Conservation (phyloP, 768 basidiomycete species). For the Leccinum fibrillosum region DNA sequence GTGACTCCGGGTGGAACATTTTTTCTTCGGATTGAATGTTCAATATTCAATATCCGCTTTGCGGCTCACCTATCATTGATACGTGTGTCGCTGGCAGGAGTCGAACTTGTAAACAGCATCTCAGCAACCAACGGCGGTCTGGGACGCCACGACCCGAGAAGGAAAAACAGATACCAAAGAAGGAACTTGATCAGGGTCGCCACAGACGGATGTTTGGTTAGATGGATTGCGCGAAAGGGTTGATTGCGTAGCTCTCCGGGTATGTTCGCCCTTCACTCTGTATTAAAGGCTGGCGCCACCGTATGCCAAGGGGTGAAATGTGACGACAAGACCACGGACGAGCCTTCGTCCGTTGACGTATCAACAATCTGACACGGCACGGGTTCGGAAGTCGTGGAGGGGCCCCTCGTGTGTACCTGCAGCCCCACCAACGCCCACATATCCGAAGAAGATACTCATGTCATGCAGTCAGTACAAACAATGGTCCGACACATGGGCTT, state of each 20-base stretch:
- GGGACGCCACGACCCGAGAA: constrained; percentile 11
- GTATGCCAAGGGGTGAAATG: constrained; percentile 1
- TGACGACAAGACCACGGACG: constrained; percentile 1
- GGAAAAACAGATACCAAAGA: constrained; percentile 11
- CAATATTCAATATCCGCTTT: constrained; percentile 26
- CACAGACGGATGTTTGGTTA: constrained; percentile 5
- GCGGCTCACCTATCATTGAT: constrained; percentile 13
- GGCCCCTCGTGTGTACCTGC: background rate
- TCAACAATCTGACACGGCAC: background rate
- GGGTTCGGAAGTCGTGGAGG: background rate
- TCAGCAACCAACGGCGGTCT: constrained; percentile 3
- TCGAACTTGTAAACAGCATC: constrained; percentile 1
- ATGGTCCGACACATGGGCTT: constrained; percentile 6
- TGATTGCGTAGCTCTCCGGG: constrained; percentile 12
- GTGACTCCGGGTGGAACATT: constrained; percentile 1
- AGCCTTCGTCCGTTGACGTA: background rate
- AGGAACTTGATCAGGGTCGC: constrained; percentile 9
- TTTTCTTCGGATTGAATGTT: background rate
- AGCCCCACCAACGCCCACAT: background rate
- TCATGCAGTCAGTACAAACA: constrained; percentile 2
- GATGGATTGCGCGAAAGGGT: constrained; percentile 11
- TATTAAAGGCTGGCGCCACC: background rate
- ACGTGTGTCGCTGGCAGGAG: constrained; percentile 6
- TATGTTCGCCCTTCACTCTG: constrained; percentile 5
- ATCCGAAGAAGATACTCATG: background rate